Conservation (phyloP, 2,329 filamentous ascomycete species). For the Madurella fahalii region DNA sequence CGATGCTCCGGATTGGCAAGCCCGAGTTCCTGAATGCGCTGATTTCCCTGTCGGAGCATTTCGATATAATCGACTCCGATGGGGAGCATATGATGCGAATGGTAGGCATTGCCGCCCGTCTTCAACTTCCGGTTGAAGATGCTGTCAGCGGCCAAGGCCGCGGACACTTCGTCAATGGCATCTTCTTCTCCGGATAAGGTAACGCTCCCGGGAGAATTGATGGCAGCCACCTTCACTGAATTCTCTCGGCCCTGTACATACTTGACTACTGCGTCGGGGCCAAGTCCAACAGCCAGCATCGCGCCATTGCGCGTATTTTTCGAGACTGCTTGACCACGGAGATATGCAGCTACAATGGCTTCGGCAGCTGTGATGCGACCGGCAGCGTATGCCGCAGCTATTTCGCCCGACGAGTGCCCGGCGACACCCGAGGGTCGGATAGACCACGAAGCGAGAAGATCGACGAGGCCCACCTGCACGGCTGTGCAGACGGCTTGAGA, state of each 20-base stretch:
- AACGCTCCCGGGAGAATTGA: constrained; percentile 14
- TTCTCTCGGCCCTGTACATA: constrained; percentile 2
- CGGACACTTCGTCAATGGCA: constrained; percentile 13
- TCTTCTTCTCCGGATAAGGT: constrained; percentile 23
- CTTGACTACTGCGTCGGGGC: constrained; percentile 15
- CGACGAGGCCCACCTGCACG: constrained; percentile 40
- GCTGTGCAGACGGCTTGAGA: constrained; percentile 35
- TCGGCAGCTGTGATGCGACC: constrained; percentile 33
- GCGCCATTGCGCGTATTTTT: constrained; percentile 20
- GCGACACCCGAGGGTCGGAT: constrained; percentile 35
- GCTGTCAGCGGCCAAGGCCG: constrained; percentile 3
- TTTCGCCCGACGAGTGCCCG: constrained; percentile 43
- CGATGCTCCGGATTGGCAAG: not conserved
- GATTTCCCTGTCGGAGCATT: not conserved
- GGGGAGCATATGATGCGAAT: constrained; percentile 28
- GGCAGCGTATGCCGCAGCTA: constrained; percentile 42
- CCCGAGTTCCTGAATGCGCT: not conserved
- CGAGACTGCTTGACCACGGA: constrained; percentile 34
- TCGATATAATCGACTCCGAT: not conserved
- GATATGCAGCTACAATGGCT: constrained; percentile 38
- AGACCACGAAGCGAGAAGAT: constrained; percentile 33
- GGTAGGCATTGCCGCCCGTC: constrained; percentile 27
- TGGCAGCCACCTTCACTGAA: constrained; percentile 11
- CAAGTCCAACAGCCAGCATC: constrained; percentile 30
- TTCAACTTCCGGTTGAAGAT: constrained; percentile 25